phyloP scores from a whole-genome alignment of 352 stramenopile species.

The Chrysophaeum taylorii region DNA sequence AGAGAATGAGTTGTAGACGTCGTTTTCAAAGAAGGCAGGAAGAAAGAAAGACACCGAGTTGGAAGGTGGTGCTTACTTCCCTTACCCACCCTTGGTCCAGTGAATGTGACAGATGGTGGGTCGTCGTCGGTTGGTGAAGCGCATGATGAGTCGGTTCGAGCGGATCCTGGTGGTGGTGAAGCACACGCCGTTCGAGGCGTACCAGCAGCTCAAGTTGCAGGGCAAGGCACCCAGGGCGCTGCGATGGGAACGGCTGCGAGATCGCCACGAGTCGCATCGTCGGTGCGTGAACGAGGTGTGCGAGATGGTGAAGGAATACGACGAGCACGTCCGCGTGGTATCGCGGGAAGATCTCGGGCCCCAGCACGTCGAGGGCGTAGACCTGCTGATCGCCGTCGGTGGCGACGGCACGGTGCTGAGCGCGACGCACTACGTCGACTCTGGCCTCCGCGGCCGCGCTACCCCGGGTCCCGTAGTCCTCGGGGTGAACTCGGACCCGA shows the following conservation, averaged over 20 bases:
- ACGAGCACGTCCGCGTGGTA: slow-evolving; percentile 54
- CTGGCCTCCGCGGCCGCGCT: background rate
- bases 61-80: no score
- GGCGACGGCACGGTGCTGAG: slow-evolving; percentile 66
- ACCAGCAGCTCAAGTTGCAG: slow-evolving; percentile 56
- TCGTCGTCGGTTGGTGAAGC: no score
- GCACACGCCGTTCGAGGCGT: slow-evolving; percentile 69
- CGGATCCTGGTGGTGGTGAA: slow-evolving; percentile 72
- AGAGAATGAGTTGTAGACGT: no score
- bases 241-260: slow-evolving; percentile 53
- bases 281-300: slow-evolving; percentile 60
- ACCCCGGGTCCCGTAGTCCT: slow-evolving; percentile 31
- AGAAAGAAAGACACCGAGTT: no score
- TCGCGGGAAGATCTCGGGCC: slow-evolving; percentile 28
- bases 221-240: slow-evolving; percentile 65
- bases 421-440: slow-evolving; percentile 40
- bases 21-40: no score
- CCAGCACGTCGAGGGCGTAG: slow-evolving; percentile 58
- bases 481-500: slow-evolving; percentile 53
- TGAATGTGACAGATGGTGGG: no score
- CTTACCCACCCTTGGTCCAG: no score
- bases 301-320: slow-evolving; percentile 43
- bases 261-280: slow-evolving; percentile 59
- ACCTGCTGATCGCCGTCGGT: slow-evolving; percentile 61
- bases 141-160: no score